These are phyloP conservation scores for Calonectria naviculata DNA, from an alignment of 2,329 filamentous ascomycete genomes.

Conservation along the genomic window DNA sequence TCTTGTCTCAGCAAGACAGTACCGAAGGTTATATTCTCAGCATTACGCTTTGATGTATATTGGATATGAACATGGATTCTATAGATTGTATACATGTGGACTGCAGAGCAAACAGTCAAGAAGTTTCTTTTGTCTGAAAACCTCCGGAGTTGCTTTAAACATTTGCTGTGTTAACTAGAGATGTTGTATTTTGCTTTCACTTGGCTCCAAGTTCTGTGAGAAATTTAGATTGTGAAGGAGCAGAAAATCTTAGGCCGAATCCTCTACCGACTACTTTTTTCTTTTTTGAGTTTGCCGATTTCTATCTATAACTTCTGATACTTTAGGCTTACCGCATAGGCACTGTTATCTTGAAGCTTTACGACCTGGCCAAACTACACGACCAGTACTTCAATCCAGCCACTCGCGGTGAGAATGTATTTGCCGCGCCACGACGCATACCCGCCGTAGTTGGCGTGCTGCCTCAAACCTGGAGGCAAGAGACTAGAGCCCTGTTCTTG, in stretches of 20 bases:
- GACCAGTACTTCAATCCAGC: too few species aligned
- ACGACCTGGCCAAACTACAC: too few species aligned
- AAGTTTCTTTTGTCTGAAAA: not conserved
- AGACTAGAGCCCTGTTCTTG: too few species aligned
- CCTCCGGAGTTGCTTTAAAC: not conserved
- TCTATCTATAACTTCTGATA: too few species aligned
- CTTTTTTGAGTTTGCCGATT: too few species aligned
- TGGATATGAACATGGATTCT: constrained; percentile 21
- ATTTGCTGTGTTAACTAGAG: not conserved
- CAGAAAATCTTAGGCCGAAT: constrained; percentile 52
- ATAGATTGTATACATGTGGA: constrained; percentile 8
- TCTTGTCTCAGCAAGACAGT: too few species aligned
- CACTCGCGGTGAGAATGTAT: too few species aligned
- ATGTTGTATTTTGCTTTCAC: not conserved
- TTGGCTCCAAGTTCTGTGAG: not conserved
- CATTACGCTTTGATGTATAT: constrained; percentile 24
- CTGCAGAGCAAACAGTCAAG: not conserved
- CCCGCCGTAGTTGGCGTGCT: too few species aligned
- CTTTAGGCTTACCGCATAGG: too few species aligned
- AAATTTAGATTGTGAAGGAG: not conserved
- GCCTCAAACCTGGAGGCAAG: too few species aligned
- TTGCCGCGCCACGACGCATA: too few species aligned
- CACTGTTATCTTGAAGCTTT: not conserved
- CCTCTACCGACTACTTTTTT: constrained; percentile 50
- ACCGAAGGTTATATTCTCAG: too few species aligned